Evolutionary conservation across 768 basidiomycete species (phyloP).

Genomic region (Tylopilus cervinicoccineus): DNA sequence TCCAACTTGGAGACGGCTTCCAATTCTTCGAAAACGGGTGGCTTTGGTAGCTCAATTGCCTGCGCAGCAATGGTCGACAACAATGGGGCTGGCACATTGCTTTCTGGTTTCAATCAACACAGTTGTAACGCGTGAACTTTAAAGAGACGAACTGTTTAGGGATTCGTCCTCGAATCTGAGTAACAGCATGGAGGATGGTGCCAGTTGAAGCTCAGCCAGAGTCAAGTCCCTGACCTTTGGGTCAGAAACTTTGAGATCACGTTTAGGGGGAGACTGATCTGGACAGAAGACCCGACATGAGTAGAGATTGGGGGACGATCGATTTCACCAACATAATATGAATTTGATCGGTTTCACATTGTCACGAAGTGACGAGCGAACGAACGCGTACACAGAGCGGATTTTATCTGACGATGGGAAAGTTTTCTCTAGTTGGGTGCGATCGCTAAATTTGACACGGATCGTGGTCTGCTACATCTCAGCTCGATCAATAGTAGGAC

Average conservation of each 20-base stretch:
- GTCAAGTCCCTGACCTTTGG: constrained; percentile 63
- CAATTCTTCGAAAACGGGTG: constrained; percentile 36
- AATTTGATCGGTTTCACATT: constrained; percentile 80
- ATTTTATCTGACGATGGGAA: constrained; percentile 82
- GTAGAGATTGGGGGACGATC: neutral
- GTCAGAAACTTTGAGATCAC: constrained; percentile 82
- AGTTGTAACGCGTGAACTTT: neutral
- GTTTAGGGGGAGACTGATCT: constrained; percentile 82
- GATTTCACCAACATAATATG: constrained; percentile 62
- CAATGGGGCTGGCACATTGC: constrained; percentile 61
- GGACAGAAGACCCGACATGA: neutral
- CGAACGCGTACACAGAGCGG: constrained; percentile 79
- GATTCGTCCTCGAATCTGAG: constrained; percentile 70
- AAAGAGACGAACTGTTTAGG: constrained; percentile 53
- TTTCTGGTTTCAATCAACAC: constrained; percentile 37
- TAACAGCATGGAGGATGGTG: constrained; percentile 76
- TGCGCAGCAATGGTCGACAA: constrained; percentile 48
- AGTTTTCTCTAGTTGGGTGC: constrained; percentile 72
- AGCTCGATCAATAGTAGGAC: neutral
- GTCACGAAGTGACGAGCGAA: constrained; percentile 63
- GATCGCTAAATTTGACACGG: constrained; percentile 76
- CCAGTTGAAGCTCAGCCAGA: constrained; percentile 66
- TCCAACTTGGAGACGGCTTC: constrained; percentile 6
- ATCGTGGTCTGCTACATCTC: constrained; percentile 62
- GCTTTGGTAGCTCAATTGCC: constrained; percentile 65